Conservation (phyloP, 805 yeast species). For the Wickerhamiella alocasiicola region DNA sequence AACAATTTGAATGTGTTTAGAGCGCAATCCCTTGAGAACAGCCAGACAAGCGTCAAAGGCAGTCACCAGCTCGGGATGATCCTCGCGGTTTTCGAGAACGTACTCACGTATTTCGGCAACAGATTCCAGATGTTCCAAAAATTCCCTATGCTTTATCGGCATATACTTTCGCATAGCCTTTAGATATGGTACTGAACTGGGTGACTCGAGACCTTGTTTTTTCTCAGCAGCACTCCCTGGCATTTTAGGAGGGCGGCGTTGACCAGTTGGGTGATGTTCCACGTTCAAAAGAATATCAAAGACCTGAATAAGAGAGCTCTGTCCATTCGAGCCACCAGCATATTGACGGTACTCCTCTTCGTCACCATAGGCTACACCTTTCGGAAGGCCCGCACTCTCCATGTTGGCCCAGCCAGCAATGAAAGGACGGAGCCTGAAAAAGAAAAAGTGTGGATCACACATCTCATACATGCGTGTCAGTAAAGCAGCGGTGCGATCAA, state of each 20-base stretch:
- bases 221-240: conserved; percentile 10
- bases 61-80: conserved; percentile 44
- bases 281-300: conserved; percentile 66
- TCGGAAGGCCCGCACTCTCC: conserved; percentile 69
- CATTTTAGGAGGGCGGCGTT: conserved; percentile 27
- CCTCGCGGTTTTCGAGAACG: conserved; percentile 35
- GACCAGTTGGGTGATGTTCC: conserved; percentile 69
- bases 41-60: conserved; percentile 85
- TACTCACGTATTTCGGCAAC: conserved; percentile 52
- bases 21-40: conserved; percentile 67
- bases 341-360: conserved; percentile 43
- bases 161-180: conserved; percentile 75
- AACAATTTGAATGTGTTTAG: conserved; percentile 86
- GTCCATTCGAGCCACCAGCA: conserved; percentile 93
- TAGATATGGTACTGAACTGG: conserved; percentile 41
- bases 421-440: conserved; percentile 74
- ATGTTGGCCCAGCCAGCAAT: conserved; percentile 92
- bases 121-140: conserved; percentile 47
- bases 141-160: conserved; percentile 79
- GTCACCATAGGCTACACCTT: conserved; percentile 69
- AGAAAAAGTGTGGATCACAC: conserved; percentile 90
- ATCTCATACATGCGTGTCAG: conserved; percentile 78
- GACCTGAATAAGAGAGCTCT: conserved; percentile 77
- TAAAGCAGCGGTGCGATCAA: conserved; percentile 60
- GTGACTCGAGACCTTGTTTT: conserved; percentile 10